A percentile compares a stretch with the other conserved stretches of the same genome.
Evolutionary conservation across 2,329 filamentous ascomycete species (phyloP).

Genomic region (Penicillium sp.): DNA sequence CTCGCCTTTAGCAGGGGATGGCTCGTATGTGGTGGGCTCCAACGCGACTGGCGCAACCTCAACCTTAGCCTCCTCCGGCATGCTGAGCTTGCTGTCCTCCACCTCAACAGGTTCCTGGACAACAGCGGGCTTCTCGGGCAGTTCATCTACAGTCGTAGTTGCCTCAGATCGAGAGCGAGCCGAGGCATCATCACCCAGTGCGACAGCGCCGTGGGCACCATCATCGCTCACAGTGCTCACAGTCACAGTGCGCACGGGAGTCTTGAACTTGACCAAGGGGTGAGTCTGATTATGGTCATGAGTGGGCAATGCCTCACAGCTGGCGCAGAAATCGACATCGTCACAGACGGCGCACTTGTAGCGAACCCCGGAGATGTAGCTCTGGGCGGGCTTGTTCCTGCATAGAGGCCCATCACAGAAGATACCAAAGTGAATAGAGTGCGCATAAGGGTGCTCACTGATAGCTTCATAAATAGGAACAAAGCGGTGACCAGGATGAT

Average conservation of each 20-base stretch:
- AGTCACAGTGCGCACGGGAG: conserved; percentile 80
- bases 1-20: background rate
- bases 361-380: conserved; percentile 75
- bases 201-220: conserved; percentile 60
- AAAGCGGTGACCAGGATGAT: conserved; percentile 83
- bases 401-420: conserved; percentile 95
- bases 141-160: conserved; percentile 22
- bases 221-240: conserved; percentile 83
- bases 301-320: conserved; percentile 81
- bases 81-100: conserved; percentile 14
- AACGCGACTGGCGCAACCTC: background rate
- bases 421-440: conserved; percentile 72
- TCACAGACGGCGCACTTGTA: conserved; percentile 98
- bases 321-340: conserved; percentile 91
- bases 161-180: conserved; percentile 44
- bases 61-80: conserved; percentile 4
- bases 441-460: conserved; percentile 45
- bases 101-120: conserved; percentile 22
- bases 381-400: conserved; percentile 47
- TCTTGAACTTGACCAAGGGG: conserved; percentile 95
- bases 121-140: conserved; percentile 20
- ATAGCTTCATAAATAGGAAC: conserved; percentile 77
- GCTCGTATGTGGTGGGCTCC: background rate
- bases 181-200: conserved; percentile 69
- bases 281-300: conserved; percentile 94